These are phyloP conservation scores for Moesziomyces sp. DNA, from an alignment of 1,284 basidiomycete genomes.

Conservation along the genomic window DNA sequence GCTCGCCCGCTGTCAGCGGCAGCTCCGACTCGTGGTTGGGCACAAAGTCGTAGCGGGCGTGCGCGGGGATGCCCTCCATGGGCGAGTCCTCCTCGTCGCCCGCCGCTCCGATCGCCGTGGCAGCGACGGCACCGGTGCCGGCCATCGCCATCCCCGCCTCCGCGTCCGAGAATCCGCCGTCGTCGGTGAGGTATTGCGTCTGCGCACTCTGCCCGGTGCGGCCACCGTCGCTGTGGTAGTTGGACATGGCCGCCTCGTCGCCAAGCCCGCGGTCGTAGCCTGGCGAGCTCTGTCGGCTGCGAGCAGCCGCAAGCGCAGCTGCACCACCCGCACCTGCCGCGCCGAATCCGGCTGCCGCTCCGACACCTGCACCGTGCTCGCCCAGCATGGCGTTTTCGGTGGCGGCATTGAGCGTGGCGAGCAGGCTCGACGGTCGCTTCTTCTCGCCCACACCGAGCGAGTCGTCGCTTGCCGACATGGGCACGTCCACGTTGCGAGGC, in stretches of 20 bases:
- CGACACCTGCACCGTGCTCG: constrained; percentile 74
- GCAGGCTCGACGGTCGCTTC: constrained; percentile 55
- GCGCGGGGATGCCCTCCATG: constrained; percentile 56
- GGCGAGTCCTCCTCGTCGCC: constrained; percentile 43
- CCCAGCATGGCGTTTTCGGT: constrained; percentile 87
- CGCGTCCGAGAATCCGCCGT: constrained; percentile 32
- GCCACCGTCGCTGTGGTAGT: constrained; percentile 56
- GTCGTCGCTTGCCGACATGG: constrained; percentile 51
- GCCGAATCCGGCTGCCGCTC: constrained; percentile 18
- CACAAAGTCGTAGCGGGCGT: constrained; percentile 61
- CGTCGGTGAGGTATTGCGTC: constrained; percentile 67
- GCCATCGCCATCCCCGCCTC: constrained; percentile 23
- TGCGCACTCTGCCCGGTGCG: constrained; percentile 38
- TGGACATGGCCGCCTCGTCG: constrained; percentile 68
- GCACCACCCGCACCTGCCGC: constrained; percentile 43
- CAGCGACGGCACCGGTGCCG: constrained; percentile 72
- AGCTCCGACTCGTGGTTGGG: constrained; percentile 62
- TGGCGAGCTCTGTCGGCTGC: constrained; percentile 70
- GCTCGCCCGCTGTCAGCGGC: constrained; percentile 52
- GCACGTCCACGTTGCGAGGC: constrained; percentile 41
- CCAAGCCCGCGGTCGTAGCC: constrained; percentile 39
- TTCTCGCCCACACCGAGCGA: constrained; percentile 52
- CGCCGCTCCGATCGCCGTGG: constrained; percentile 61
- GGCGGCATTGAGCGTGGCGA: constrained; percentile 68
- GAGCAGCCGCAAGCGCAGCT: constrained; percentile 35